Base-by-base conservation (phyloP, 768 basidiomycete genomes). In the Termitomyces sp. region DNA sequence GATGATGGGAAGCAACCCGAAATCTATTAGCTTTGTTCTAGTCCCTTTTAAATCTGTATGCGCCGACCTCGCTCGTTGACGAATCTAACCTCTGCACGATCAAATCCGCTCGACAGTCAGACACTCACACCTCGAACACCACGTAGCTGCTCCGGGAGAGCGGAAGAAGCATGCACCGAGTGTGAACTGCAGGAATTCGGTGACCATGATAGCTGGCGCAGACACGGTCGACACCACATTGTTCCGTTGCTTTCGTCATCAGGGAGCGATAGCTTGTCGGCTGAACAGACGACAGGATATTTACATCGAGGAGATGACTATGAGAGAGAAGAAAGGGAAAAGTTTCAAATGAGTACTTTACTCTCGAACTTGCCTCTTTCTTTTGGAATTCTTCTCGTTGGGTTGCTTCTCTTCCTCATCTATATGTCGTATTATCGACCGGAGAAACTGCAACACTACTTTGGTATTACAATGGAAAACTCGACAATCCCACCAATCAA, bases 101-200 rank as follows among this genome's bases (percentile, higher is more conserved):
- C 70, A 55, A 64, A 63, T 61, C 58, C 68, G 35, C 61, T 71
- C 46, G 73, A 77, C 49, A 67, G 75, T 56, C 75, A 70, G 56
- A 48, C 60, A 22, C 69, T 81, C 30, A 85, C 83, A 18, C 85
- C 85, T 2, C 75, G 85, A 56, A 86, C 85, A 30, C 85, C 85
- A 53, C 85, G 81, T 68, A 82, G 82, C 36, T 81, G 81, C 60
- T 76, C 82, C 43, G 84, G 82, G 50, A 75, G 77, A 65, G 77
- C 78, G 50, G 82, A 85, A 65, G 81, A 83, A 65, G 79, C 74
- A 9, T 76, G 78, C 65, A 75, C 76, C 9, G 78, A 78, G 47
- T 64, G 74, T n/a, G 82, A 83, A 57, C 72, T 81, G 14, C 70
- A 78, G 22, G 72, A 79, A 30, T 48, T 73, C 26, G 67, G 64